Evolutionary conservation across 495 filamentous ascomycete species (phyloP).

Genomic region (Podospora anserina): DNA sequence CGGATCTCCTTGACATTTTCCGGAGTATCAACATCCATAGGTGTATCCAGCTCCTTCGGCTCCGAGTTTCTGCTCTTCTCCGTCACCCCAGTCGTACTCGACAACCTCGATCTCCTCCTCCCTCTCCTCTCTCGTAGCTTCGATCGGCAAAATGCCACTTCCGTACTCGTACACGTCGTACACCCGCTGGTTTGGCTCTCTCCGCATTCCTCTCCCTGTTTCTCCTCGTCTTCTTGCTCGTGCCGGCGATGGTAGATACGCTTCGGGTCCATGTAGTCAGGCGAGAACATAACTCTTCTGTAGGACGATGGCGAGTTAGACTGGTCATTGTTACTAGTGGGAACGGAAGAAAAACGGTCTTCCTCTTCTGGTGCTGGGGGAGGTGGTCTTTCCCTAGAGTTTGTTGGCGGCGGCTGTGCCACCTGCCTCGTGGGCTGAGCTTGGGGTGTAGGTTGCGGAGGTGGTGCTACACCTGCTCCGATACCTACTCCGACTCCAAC

Average conservation of each 20-base stretch:
- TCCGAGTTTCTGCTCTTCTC: neutral
- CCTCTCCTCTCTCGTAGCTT: neutral
- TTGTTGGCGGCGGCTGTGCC: neutral
- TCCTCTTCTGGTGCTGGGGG: neutral
- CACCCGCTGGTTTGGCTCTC: neutral
- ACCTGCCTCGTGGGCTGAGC: neutral
- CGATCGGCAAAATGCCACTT: neutral
- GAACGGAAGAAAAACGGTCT: neutral
- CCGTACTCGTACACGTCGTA: neutral
- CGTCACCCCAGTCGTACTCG: neutral
- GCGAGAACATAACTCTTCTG: constrained; percentile 4
- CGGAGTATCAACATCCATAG: neutral
- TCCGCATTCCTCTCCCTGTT: neutral
- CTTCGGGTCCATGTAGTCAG: constrained; percentile 1
- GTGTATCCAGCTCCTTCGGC: neutral
- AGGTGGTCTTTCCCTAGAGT: neutral
- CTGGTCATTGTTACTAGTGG: neutral
- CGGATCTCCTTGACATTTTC: neutral
- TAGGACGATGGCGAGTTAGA: neutral
- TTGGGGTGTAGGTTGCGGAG: neutral
- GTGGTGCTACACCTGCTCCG: neutral
- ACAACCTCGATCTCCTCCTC: constrained; percentile 2
- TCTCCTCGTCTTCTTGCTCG: constrained; percentile 3
- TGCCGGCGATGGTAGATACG: neutral
- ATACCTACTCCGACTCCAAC: neutral